Evolutionary conservation across 106 monocot genomes (phyloP).

Genomic region (Alisma plantagoaquatica): DNA sequence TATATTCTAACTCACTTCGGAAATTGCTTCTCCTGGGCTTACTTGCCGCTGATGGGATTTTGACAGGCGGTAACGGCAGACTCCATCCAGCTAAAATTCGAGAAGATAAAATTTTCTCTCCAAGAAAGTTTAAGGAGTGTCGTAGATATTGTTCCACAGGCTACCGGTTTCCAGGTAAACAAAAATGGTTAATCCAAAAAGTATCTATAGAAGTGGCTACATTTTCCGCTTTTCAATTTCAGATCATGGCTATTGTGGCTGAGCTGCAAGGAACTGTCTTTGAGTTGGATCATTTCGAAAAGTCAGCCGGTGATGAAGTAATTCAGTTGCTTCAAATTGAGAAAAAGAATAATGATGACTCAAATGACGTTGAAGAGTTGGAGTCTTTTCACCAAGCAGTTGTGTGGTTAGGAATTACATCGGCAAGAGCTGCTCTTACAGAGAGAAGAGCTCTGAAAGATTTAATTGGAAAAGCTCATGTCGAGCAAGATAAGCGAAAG

Average conservation of each 20-base stretch:
- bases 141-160: conserved; percentile 61
- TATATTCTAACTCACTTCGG: too few relatives aligned
- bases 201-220: not conserved
- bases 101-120: conserved; percentile 59
- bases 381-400: conserved; percentile 63
- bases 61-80: conserved; percentile 78
- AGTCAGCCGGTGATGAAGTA: conserved; percentile 52
- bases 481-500: conserved; percentile 60
- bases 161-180: conserved; percentile 62
- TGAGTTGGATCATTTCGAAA: conserved; percentile 53
- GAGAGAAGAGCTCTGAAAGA: conserved; percentile 86
- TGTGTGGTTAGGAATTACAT: conserved; percentile 53
- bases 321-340: conserved; percentile 62
- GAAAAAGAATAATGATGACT: conserved; percentile 18
- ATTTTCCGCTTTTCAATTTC: not conserved
- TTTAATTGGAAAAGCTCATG: conserved; percentile 48
- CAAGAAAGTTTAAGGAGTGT: conserved; percentile 57
- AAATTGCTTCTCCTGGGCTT: too few relatives aligned
- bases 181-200: conserved; percentile 1
- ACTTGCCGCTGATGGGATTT: too few relatives aligned
- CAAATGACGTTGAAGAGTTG: conserved; percentile 39
- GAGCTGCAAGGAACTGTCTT: conserved; percentile 56
- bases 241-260: conserved; percentile 61
- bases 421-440: conserved; percentile 60
- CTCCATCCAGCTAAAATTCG: conserved; percentile 70